Conservation (phyloP, 352 stramenopile species). For the Globisporangium echinulatum region DNA sequence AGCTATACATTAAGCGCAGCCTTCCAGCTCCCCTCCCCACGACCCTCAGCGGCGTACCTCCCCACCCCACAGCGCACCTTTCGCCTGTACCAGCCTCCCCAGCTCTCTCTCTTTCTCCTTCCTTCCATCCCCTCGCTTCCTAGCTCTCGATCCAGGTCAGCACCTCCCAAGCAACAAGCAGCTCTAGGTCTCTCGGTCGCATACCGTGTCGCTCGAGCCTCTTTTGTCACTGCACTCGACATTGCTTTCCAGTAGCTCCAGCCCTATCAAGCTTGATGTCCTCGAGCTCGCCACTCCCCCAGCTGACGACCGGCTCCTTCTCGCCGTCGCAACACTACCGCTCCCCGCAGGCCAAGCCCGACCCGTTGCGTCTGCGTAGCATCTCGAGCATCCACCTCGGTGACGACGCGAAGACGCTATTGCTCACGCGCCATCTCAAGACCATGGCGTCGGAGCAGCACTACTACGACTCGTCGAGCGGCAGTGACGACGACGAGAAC, state of each 20-base stretch:
- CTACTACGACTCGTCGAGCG: constrained; percentile 10
- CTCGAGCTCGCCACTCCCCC: constrained; percentile 21
- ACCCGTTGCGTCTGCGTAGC: constrained; percentile 13
- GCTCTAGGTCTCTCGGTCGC: not conserved
- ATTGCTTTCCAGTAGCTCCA: not conserved
- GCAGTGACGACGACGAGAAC: constrained; percentile 21
- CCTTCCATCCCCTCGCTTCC: not conserved
- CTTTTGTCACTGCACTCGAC: constrained; percentile 2
- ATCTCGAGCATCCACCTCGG: constrained; percentile 29
- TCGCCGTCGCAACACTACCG: constrained; percentile 23
- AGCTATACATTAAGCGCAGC: constrained; percentile 17
- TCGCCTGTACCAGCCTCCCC: constrained; percentile 13
- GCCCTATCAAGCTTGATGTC: constrained; percentile 27
- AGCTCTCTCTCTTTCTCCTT: constrained; percentile 5
- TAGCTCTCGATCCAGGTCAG: not conserved
- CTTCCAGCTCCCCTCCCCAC: constrained; percentile 13
- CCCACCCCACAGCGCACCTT: constrained; percentile 10
- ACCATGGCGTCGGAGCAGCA: constrained; percentile 25
- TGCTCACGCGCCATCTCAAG: constrained; percentile 33
- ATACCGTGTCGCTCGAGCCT: not conserved
- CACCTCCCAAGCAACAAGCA: not conserved
- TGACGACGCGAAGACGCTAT: constrained; percentile 27
- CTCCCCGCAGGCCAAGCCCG: constrained; percentile 19
- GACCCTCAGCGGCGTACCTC: constrained; percentile 20
- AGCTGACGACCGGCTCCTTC: constrained; percentile 35